These are phyloP conservation scores for Aspergillus ochraceoroseus DNA, from an alignment of 2,329 filamentous ascomycete genomes.

Conservation along the genomic window DNA sequence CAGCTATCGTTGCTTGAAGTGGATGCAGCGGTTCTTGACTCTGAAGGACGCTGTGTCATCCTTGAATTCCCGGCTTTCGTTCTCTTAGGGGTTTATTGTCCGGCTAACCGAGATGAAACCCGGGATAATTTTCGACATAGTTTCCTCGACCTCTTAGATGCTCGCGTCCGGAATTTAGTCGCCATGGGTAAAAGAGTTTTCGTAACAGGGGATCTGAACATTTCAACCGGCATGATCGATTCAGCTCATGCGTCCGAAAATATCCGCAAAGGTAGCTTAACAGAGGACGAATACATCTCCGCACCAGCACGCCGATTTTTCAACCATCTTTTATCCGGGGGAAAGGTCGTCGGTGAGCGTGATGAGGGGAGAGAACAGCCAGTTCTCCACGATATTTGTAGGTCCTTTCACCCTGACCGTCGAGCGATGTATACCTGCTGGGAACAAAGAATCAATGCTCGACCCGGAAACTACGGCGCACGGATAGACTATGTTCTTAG, in stretches of 20 bases:
- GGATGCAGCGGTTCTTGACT: conserved; percentile 71
- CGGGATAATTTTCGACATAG: conserved; percentile 75
- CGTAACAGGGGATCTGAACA: conserved; percentile 83
- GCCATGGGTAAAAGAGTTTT: conserved; percentile 78
- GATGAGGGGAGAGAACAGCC: conserved; percentile 66
- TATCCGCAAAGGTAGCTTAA: conserved; percentile 64
- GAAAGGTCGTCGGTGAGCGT: conserved; percentile 58
- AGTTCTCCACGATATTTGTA: conserved; percentile 76
- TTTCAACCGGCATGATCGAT: conserved; percentile 65
- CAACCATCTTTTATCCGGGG: conserved; percentile 76
- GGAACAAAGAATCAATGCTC: conserved; percentile 90
- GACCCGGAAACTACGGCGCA: conserved; percentile 89
- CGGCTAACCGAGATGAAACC: conserved; percentile 78
- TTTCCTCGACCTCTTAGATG: conserved; percentile 76
- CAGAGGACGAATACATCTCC: conserved; percentile 66
- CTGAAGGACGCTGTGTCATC: conserved; percentile 84
- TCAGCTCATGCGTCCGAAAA: conserved; percentile 68
- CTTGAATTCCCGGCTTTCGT: conserved; percentile 95
- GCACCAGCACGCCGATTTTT: conserved; percentile 69
- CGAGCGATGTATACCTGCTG: conserved; percentile 95
- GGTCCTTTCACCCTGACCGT: conserved; percentile 72
- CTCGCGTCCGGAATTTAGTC: conserved; percentile 76
- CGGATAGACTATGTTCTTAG: conserved; percentile 93
- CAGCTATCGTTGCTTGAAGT: conserved; percentile 60
- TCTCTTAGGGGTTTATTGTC: conserved; percentile 85